phyloP scores from a whole-genome alignment of 2,329 filamentous ascomycete genomes.

The Niveomyces coronatus region DNA sequence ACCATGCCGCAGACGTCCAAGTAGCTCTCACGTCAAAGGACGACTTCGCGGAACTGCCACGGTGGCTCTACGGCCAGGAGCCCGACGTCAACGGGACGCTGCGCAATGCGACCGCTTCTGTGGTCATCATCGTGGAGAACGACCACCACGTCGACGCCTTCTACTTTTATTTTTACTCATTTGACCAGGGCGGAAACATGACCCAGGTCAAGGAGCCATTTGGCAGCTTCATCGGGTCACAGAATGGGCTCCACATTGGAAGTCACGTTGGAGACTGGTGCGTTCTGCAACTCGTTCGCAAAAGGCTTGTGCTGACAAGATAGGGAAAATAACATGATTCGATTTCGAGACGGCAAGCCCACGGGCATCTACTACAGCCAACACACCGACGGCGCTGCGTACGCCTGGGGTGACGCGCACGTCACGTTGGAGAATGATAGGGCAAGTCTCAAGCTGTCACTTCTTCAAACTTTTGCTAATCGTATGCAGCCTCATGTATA shows the following conservation, averaged over 20 bases:
- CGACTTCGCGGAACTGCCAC: constrained; percentile 14
- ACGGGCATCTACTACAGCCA: constrained; percentile 20
- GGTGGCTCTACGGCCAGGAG: constrained; percentile 17
- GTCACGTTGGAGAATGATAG: constrained; percentile 17
- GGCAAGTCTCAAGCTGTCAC: constrained; percentile 13
- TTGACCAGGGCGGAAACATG: constrained; percentile 19
- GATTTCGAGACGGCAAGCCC: constrained; percentile 18
- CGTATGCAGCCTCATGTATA: constrained; percentile 21
- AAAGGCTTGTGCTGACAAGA: background rate
- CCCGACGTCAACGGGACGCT: constrained; percentile 15
- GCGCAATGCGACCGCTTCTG: constrained; percentile 18
- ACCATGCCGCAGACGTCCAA: constrained; percentile 7
- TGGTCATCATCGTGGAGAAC: constrained; percentile 19
- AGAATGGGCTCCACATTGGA: constrained; percentile 15
- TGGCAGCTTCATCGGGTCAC: constrained; percentile 12
- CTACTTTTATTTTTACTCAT: constrained; percentile 25
- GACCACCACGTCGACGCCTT: constrained; percentile 17
- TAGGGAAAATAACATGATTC: constrained; percentile 24
- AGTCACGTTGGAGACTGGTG: constrained; percentile 20
- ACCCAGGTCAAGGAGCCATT: constrained; percentile 19
- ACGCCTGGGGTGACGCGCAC: constrained; percentile 19
- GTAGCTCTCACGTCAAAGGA: constrained; percentile 20
- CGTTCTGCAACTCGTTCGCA: background rate
- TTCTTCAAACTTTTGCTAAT: background rate
- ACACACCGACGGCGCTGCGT: constrained; percentile 16